Conservation (phyloP, 108 stramenopile species). For the Phaeodactylum tricornutum region DNA sequence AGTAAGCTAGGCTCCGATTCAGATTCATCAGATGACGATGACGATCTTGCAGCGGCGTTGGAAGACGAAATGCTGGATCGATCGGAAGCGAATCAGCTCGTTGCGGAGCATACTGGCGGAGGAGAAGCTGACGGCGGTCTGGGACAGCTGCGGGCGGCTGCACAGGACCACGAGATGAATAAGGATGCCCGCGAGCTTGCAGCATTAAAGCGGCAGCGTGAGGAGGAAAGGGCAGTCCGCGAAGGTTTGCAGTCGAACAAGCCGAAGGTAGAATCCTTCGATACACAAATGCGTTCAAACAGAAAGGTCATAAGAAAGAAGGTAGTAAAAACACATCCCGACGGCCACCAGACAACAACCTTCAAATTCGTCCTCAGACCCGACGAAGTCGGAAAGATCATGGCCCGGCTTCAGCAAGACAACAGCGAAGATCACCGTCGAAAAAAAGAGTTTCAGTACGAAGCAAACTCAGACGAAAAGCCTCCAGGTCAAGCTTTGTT, state of each 20-base stretch:
- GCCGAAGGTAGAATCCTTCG: neutral
- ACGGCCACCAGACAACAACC: slow-evolving; percentile 62
- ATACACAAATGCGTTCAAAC: neutral
- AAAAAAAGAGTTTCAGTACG: slow-evolving; percentile 13
- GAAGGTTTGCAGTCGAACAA: slow-evolving; percentile 24
- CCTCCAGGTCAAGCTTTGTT: slow-evolving; percentile 77
- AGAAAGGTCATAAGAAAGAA: slow-evolving; percentile 62
- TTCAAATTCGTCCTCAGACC: slow-evolving; percentile 76
- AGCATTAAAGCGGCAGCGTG: slow-evolving; percentile 53
- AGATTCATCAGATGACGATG: slow-evolving; percentile 13
- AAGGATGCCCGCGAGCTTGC: slow-evolving; percentile 75
- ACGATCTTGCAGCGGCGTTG: slow-evolving; percentile 31
- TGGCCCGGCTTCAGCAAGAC: slow-evolving; percentile 27
- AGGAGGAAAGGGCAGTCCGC: slow-evolving; percentile 60
- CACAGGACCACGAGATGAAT: slow-evolving; percentile 42
- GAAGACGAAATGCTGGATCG: slow-evolving; percentile 70
- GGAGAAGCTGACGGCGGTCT: slow-evolving; percentile 16
- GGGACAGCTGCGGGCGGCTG: slow-evolving; percentile 26
- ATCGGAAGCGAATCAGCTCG: slow-evolving; percentile 51
- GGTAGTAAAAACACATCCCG: slow-evolving; percentile 67
- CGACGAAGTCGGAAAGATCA: slow-evolving; percentile 54
- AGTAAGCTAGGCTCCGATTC: slow-evolving; percentile 22
- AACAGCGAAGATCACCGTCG: slow-evolving; percentile 4
- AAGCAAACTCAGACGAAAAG: slow-evolving; percentile 32
- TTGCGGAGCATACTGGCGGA: slow-evolving; percentile 37